phyloP scores from a whole-genome alignment of 495 filamentous ascomycete genomes.

The Neurospora sp. region DNA sequence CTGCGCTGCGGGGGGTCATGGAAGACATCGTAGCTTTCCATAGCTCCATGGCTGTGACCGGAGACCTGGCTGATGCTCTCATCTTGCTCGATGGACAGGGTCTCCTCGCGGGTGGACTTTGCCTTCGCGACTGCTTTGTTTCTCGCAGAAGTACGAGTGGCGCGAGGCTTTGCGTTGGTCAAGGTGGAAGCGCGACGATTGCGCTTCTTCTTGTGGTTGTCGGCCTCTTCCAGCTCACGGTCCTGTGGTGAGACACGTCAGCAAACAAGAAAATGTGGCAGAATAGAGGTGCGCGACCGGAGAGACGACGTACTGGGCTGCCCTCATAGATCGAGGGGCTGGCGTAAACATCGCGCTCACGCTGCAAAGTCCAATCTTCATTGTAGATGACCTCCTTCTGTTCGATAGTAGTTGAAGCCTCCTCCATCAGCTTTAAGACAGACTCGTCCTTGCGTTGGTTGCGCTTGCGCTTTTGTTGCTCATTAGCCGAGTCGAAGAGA shows the following conservation, averaged over 20 bases:
- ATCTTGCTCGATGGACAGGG: slow-evolving; percentile 1
- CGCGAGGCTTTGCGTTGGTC: slow-evolving; percentile 2
- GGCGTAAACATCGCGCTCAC: slow-evolving; percentile 42
- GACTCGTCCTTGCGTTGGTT: slow-evolving; percentile 79
- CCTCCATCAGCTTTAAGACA: slow-evolving; percentile 59
- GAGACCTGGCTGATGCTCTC: slow-evolving; percentile 1
- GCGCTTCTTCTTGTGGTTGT: slow-evolving; percentile 14
- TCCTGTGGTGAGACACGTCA: slow-evolving; percentile 9
- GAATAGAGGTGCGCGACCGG: background rate
- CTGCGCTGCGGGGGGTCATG: slow-evolving; percentile 19
- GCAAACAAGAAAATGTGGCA: background rate
- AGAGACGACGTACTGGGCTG: slow-evolving; percentile 30
- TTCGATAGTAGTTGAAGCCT: slow-evolving; percentile 55
- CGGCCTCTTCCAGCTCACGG: slow-evolving; percentile 12
- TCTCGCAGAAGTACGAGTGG: slow-evolving; percentile 9
- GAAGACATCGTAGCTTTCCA: slow-evolving; percentile 24
- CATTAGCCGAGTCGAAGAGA: slow-evolving; percentile 74
- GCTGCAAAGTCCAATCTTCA: slow-evolving; percentile 41
- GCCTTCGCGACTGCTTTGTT: slow-evolving; percentile 4
- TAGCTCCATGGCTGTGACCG: slow-evolving; percentile 8
- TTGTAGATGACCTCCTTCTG: slow-evolving; percentile 62
- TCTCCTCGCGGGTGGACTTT: background rate
- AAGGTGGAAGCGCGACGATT: slow-evolving; percentile 12
- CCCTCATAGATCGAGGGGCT: slow-evolving; percentile 33
- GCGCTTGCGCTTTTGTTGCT: slow-evolving; percentile 64